These are phyloP conservation scores for Coemansia sp. DNA, from an alignment of 192 early-diverging fungal genomes.

Conservation along the genomic window DNA sequence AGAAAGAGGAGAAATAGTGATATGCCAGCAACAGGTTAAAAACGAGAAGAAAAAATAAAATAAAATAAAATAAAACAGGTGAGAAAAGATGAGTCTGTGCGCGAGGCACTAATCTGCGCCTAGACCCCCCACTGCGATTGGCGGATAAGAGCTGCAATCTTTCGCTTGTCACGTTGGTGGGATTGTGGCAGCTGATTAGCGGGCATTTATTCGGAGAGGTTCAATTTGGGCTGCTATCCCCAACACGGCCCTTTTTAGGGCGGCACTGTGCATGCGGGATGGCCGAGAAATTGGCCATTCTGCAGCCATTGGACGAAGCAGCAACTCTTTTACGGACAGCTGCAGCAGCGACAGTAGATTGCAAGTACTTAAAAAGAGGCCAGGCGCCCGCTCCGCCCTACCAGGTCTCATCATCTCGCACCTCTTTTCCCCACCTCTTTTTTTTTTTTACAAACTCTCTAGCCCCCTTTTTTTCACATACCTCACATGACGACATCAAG, in stretches of 20 bases:
- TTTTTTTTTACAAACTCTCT: neutral
- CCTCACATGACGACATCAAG: neutral
- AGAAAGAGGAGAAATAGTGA: neutral
- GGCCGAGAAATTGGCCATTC: slow-evolving; percentile 10
- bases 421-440: neutral
- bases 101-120: too few species aligned
- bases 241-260: neutral
- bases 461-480: neutral
- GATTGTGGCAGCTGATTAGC: neutral
- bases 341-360: neutral
- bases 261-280: neutral
- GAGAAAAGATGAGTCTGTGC: neutral
- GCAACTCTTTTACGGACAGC: neutral
- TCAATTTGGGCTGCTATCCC: neutral
- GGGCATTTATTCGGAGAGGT: slow-evolving; percentile 10
- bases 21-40: too few species aligned
- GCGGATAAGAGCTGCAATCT: neutral
- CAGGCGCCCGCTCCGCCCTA: slow-evolving; percentile 5
- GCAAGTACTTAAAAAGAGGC: slow-evolving; percentile 8
- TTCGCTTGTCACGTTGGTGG: neutral
- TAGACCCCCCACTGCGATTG: neutral
- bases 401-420: neutral
- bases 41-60: too few species aligned
- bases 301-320: neutral
- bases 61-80: neutral